phyloP scores from a whole-genome alignment of 768 basidiomycete genomes.

The Exidia glandulosa region DNA sequence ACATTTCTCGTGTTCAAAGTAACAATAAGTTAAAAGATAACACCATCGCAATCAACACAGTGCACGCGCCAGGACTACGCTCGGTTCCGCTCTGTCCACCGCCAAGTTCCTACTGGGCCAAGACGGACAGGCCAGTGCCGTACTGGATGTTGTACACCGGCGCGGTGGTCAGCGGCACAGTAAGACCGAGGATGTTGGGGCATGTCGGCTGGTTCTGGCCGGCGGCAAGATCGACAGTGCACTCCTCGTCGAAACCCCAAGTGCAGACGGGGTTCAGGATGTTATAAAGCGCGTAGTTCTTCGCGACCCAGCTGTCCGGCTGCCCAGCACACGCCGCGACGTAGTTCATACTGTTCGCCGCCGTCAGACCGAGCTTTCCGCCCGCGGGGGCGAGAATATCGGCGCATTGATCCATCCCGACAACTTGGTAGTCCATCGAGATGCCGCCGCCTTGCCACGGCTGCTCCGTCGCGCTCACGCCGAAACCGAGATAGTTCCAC shows the following conservation, averaged over 20 bases:
- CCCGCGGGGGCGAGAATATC: not conserved
- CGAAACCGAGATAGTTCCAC: not conserved
- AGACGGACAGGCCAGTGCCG: not conserved
- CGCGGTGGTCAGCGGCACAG: not conserved
- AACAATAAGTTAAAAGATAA: not conserved
- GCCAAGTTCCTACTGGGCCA: not conserved
- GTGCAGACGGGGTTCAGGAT: not conserved
- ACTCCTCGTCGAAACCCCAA: not conserved
- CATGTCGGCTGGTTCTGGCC: not conserved
- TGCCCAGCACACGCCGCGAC: not conserved
- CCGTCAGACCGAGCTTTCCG: not conserved
- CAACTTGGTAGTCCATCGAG: not conserved
- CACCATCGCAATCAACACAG: not conserved
- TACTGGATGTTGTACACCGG: not conserved
- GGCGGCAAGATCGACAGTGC: not conserved
- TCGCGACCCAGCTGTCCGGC: not conserved
- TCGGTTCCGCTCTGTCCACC: not conserved
- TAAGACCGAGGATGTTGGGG: not conserved
- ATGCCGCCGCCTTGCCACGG: not conserved
- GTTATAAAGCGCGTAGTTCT: not conserved
- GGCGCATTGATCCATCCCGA: constrained; percentile 1
- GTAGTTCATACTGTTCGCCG: not conserved
- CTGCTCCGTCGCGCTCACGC: not conserved
- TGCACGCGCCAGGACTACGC: not conserved
- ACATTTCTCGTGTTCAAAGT: not conserved